Evolutionary conservation across 2,329 filamentous ascomycete genomes (phyloP).

Genomic region (Paracamarosporium sp.): DNA sequence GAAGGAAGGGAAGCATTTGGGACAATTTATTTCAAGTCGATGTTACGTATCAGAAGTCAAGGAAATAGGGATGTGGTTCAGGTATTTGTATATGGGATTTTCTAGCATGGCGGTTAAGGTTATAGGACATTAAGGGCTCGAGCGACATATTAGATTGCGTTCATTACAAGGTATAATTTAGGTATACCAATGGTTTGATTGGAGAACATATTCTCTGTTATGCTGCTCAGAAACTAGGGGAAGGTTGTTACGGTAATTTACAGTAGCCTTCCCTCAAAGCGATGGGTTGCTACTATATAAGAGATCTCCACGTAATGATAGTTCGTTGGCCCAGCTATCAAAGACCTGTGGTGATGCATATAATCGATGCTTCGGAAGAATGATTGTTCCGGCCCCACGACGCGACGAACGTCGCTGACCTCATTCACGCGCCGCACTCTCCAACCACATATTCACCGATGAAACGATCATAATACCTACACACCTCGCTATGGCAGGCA

Average conservation of each 20-base stretch:
- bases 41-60: conserved; percentile 46
- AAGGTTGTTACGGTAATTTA: too few relatives aligned
- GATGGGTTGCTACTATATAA: too few relatives aligned
- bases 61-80: conserved; percentile 25
- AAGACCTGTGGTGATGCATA: too few relatives aligned
- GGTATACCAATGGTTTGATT: neutral
- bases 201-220: neutral
- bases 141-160: neutral
- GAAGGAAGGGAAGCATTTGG: conserved; percentile 44
- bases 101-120: neutral
- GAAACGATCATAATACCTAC: neutral
- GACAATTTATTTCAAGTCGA: conserved; percentile 49
- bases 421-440: neutral
- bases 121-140: neutral
- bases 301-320: too few relatives aligned
- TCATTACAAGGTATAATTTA: neutral
- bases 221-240: too few relatives aligned
- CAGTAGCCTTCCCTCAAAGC: too few relatives aligned
- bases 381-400: neutral
- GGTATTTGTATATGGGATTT: neutral
- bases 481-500: neutral
- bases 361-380: neutral
- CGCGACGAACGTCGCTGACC: neutral
- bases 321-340: too few relatives aligned
- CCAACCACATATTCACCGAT: neutral